Conservation (phyloP, 306 rosid genomes). For the Astragalus glycyphyllos region DNA sequence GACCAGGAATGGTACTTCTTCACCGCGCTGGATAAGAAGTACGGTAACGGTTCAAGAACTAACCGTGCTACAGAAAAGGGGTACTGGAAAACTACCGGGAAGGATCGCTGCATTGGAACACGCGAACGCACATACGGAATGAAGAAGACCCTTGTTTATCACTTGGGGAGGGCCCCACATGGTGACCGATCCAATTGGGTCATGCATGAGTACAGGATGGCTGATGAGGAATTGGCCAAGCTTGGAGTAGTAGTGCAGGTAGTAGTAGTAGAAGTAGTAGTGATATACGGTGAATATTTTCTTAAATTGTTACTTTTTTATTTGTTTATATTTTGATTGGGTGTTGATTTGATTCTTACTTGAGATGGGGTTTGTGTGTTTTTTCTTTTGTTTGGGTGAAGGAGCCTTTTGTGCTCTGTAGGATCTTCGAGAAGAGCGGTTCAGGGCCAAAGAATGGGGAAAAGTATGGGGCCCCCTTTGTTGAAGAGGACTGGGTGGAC, state of each 20-base stretch:
- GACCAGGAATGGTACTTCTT: conserved; percentile 97
- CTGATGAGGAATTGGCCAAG: conserved; percentile 63
- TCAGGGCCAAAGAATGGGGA: conserved; percentile 93
- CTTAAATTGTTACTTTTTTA: not conserved
- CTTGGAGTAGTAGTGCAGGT: conserved; percentile 60
- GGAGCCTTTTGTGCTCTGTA: conserved; percentile 87
- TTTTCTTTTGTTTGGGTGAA: conserved; percentile 46
- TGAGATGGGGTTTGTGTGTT: conserved; percentile 36
- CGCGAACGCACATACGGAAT: conserved; percentile 59
- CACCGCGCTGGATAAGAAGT: conserved; percentile 79
- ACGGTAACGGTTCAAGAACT: conserved; percentile 79
- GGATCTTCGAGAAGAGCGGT: conserved; percentile 97
- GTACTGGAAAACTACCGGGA: conserved; percentile 97
- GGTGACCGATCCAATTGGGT: conserved; percentile 91
- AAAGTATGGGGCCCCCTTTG: conserved; percentile 90
- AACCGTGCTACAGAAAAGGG: conserved; percentile 89
- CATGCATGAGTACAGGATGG: conserved; percentile 87
- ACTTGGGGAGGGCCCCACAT: conserved; percentile 77
- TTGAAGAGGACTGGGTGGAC: conserved; percentile 86
- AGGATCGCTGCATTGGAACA: conserved; percentile 63
- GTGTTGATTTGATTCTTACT: conserved; percentile 32
- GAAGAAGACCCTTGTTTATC: conserved; percentile 96
- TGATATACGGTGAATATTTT: not conserved
- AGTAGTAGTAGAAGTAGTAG: not conserved
- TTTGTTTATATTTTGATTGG: not conserved